phyloP scores from a whole-genome alignment of 2,329 filamentous ascomycete genomes.

The Aspergillus fumigatiaffinis region DNA sequence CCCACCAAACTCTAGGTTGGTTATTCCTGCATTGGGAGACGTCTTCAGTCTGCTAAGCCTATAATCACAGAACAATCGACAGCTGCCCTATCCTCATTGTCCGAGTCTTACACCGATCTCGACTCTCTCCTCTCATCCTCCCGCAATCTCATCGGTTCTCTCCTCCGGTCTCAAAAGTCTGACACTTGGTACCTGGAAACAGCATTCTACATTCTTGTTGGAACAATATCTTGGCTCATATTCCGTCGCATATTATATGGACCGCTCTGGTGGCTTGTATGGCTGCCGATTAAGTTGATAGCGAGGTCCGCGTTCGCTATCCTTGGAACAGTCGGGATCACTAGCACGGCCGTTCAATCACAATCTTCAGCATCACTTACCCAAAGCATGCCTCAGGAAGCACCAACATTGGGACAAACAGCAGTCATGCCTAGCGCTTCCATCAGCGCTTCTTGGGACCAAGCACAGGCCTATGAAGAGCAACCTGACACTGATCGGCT shows the following conservation, averaged over 20 bases:
- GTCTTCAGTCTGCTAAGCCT: slow-evolving; percentile 4
- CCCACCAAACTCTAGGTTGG: slow-evolving; percentile 71
- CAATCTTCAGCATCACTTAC: slow-evolving; percentile 19
- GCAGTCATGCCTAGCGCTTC: slow-evolving; percentile 14
- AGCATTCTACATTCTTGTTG: slow-evolving; percentile 74
- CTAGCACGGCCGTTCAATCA: slow-evolving; percentile 24
- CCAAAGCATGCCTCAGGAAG: slow-evolving; percentile 15
- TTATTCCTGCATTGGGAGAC: slow-evolving; percentile 1
- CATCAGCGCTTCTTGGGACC: slow-evolving; percentile 17
- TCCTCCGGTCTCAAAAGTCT: slow-evolving; percentile 85
- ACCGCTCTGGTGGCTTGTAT: slow-evolving; percentile 83
- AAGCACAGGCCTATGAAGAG: slow-evolving; percentile 16
- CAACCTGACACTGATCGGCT: slow-evolving; percentile 30
- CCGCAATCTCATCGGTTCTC: slow-evolving; percentile 68
- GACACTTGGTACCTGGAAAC: slow-evolving; percentile 98
- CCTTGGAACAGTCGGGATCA: slow-evolving; percentile 49
- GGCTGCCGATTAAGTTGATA: slow-evolving; percentile 69
- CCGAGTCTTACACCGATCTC: slow-evolving; percentile 75
- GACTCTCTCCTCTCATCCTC: slow-evolving; percentile 73
- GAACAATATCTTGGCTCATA: slow-evolving; percentile 77
- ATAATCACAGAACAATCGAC: slow-evolving; percentile 62
- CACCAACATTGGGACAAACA: slow-evolving; percentile 16
- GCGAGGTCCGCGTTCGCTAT: slow-evolving; percentile 58
- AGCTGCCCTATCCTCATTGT: slow-evolving; percentile 72
- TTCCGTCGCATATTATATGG: slow-evolving; percentile 84